Percentiles rank a stretch among this genome's conserved stretches.
phyloP scores from a whole-genome alignment of 257 asterid species.

The Leptodermis oblonga region DNA sequence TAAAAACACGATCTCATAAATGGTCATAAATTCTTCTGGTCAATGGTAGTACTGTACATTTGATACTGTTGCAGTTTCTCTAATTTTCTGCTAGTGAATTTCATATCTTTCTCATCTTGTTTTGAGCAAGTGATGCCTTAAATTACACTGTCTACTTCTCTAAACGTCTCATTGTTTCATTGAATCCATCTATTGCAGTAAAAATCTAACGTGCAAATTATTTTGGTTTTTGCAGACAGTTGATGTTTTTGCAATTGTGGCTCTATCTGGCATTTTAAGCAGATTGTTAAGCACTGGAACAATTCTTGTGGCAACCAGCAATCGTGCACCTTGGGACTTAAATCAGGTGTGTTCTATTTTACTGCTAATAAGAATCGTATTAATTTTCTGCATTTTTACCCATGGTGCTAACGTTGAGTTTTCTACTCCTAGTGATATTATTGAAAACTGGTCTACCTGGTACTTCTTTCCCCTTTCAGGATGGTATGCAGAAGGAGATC shows the following conservation, averaged over 20 bases:
- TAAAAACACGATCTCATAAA: not conserved
- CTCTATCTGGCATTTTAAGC: slow-evolving; percentile 91
- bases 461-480: slow-evolving; percentile 42
- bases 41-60: not conserved
- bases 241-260: slow-evolving; percentile 95
- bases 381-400: not conserved
- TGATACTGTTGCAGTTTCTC: not conserved
- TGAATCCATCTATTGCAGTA: not conserved
- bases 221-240: slow-evolving; percentile 63
- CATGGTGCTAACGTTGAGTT: not conserved
- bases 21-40: not conserved
- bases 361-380: not conserved
- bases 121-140: not conserved
- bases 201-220: slow-evolving; percentile 4
- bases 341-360: slow-evolving; percentile 54
- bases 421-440: not conserved
- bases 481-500: slow-evolving; percentile 96
- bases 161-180: not conserved
- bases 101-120: not conserved
- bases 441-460: slow-evolving; percentile 3
- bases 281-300: slow-evolving; percentile 95
- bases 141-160: not conserved
- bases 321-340: slow-evolving; percentile 87
- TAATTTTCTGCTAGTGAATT: not conserved
- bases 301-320: slow-evolving; percentile 94